Conservation (phyloP, 2,329 filamentous ascomycete species). For the Lachnellula hyalina region DNA sequence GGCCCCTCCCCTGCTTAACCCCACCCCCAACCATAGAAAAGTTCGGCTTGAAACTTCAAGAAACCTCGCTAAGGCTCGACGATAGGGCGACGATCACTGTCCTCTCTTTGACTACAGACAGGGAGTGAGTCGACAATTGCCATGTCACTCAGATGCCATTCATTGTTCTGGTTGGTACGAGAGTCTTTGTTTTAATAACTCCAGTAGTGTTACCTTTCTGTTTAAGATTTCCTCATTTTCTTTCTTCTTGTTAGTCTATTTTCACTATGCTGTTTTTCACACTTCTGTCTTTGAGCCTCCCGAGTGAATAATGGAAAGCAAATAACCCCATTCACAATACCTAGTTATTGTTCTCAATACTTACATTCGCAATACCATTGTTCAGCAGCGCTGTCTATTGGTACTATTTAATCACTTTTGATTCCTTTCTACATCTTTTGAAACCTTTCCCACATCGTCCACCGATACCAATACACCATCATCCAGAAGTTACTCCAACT, state of each 20-base stretch:
- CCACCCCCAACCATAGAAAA: conserved; percentile 8
- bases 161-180: conserved; percentile 9
- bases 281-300: background rate
- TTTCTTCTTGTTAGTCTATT: conserved; percentile 19
- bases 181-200: conserved; percentile 20
- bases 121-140: conserved; percentile 3
- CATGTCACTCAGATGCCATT: conserved; percentile 8
- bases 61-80: conserved; percentile 13
- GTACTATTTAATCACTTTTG: conserved; percentile 5
- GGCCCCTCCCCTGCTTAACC: conserved; percentile 10
- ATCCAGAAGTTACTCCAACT: background rate
- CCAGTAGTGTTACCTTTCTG: conserved; percentile 3
- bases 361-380: conserved; percentile 12
- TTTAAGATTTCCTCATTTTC: conserved; percentile 9
- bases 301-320: conserved; percentile 19
- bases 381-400: conserved; percentile 12
- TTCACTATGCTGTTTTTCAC: background rate
- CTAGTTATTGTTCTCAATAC: conserved; percentile 15
- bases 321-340: conserved; percentile 13
- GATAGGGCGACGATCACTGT: conserved; percentile 23
- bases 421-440: background rate
- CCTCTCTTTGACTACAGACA: conserved; percentile 1
- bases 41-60: conserved; percentile 9
- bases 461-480: conserved; percentile 1
- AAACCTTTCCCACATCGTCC: background rate